phyloP scores from a whole-genome alignment of 225 moss, liverwort and hornwort species.

The Sphagnum contortum region DNA sequence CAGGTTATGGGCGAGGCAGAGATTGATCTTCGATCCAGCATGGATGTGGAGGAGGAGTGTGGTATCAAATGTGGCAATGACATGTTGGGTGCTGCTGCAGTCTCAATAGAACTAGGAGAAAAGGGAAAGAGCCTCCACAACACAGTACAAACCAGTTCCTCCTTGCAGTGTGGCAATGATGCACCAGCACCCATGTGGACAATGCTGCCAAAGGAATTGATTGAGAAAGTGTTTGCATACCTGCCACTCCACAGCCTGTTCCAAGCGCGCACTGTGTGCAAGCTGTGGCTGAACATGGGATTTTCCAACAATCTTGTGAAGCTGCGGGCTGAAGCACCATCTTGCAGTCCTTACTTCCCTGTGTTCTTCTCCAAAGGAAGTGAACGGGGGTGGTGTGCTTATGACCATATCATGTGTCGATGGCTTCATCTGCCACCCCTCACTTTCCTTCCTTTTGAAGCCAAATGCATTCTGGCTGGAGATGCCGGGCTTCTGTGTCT shows the following conservation, averaged over 20 bases:
- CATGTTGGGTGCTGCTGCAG: too few species aligned
- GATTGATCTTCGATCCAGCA: too few species aligned
- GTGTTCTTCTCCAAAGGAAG: conserved; percentile 40
- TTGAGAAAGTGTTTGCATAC: conserved; percentile 55
- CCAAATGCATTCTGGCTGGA: conserved; percentile 38
- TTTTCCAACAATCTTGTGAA: conserved; percentile 51
- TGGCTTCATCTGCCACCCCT: conserved; percentile 55
- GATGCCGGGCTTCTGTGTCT: conserved; percentile 43
- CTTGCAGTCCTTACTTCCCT: conserved; percentile 37
- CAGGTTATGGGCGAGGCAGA: too few species aligned
- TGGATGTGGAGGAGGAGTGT: too few species aligned
- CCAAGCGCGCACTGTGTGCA: conserved; percentile 52
- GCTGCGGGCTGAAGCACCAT: conserved; percentile 43
- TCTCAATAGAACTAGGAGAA: too few species aligned
- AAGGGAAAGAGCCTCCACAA: too few species aligned
- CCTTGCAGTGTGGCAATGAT: too few species aligned
- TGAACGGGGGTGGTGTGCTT: conserved; percentile 57
- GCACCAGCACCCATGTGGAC: conserved; percentile 20
- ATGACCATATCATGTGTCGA: conserved; percentile 35
- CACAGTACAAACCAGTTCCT: too few species aligned
- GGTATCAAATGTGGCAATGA: too few species aligned
- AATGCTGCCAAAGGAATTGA: conserved; percentile 52
- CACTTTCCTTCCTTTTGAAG: conserved; percentile 45
- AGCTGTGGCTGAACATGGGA: conserved; percentile 42
- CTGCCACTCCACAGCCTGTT: conserved; percentile 47